Evolutionary conservation across 1,139 yeast genomes (phyloP), one percentile per base, ranked within the genome.

Genomic region (Suhomyces taliae): DNA sequence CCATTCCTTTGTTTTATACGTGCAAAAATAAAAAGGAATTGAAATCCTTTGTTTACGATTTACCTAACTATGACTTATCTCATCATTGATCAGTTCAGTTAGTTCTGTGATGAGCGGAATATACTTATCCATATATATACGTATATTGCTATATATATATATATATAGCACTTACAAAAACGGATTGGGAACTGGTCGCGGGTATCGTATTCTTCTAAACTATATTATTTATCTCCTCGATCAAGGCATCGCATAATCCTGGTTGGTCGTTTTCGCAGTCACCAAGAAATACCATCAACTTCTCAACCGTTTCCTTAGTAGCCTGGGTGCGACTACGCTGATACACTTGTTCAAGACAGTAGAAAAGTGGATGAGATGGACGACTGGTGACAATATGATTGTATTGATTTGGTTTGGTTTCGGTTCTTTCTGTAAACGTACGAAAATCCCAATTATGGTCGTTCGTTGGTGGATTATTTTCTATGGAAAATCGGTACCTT

Each of bases 191-290:
- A 11, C n/a, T 1, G 32, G 11, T 29, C 4, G 7, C 32, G 32
- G 32, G 32, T 11, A 11, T 9, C 32, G n/a, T 11, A 29, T 29
- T 11, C 9, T 29, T 19, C 24, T 29, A 34, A 34, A n/a, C 36
- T 24, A 31, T 19, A 19, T 27, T 33, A 37, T 27, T n/a, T 12
- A 40, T 39, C 31, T 85, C 90, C 61, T 84, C 88, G 33, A 83
- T 68, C n/a, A 85, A 70, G 0, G 87, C 87, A 49, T 81, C 84
- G 47, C 81, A 67, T 34, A 85, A 66, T 0, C 91, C 91, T 0
- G 87, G 85, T 49, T 78, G 80, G n/a, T 66, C 62, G 36, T 59
- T 53, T 57, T 85, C 90, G 46, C 73, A 72, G n/a, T 58, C 60
- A 60, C 54, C 43, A 82, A 64, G n/a, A 58, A 61, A 15, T 64